Percentiles rank a stretch among this genome's conserved stretches.
phyloP scores from a whole-genome alignment of 2,329 filamentous ascomycete genomes.

The Curvularia sp. region DNA sequence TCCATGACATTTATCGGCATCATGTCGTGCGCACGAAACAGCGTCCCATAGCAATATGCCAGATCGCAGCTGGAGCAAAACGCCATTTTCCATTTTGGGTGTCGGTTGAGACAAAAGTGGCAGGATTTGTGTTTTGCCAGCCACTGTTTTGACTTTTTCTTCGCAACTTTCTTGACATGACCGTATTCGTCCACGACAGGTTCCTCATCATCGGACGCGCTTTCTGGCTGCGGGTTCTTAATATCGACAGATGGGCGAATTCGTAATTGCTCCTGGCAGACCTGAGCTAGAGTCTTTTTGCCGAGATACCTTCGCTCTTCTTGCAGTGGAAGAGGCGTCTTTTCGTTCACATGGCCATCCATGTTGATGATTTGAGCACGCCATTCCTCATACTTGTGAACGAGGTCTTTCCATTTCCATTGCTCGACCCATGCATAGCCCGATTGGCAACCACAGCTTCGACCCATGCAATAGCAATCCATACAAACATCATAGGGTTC shows the following conservation, averaged over 20 bases:
- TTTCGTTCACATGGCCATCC: constrained; percentile 68
- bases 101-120: constrained; percentile 82
- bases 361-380: constrained; percentile 77
- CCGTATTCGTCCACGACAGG: constrained; percentile 70
- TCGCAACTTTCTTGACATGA: constrained; percentile 68
- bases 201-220: constrained; percentile 57
- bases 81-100: constrained; percentile 84
- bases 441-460: constrained; percentile 88
- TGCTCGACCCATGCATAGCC: constrained; percentile 91
- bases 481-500: constrained; percentile 96
- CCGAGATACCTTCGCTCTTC: constrained; percentile 70
- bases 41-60: constrained; percentile 89
- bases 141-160: constrained; percentile 61
- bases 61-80: constrained; percentile 77
- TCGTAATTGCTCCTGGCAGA: constrained; percentile 90
- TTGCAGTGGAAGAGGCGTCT: constrained; percentile 73
- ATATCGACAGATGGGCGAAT: constrained; percentile 83
- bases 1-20: constrained; percentile 85
- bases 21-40: constrained; percentile 90
- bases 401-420: constrained; percentile 82
- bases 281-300: constrained; percentile 84
- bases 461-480: constrained; percentile 98
- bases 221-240: constrained; percentile 63
- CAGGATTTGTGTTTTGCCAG: constrained; percentile 65
- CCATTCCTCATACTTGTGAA: constrained; percentile 82